These are phyloP conservation scores for Pyrenophora teres DNA, from an alignment of 2,329 filamentous ascomycete species.

Conservation along the genomic window DNA sequence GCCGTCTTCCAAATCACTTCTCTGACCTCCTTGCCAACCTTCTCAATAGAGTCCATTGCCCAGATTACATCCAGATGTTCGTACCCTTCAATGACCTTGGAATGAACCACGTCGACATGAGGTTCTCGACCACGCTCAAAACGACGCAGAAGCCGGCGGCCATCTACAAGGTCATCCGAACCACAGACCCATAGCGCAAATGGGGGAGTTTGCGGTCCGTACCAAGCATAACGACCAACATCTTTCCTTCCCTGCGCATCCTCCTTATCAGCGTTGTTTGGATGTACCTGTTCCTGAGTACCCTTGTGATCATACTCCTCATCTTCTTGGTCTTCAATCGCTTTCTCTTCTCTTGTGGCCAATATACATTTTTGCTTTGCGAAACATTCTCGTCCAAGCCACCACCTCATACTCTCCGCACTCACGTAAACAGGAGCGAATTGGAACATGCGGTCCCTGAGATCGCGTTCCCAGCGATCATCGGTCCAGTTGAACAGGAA, in stretches of 20 bases:
- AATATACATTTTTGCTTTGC: slow-evolving; percentile 85
- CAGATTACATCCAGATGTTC: slow-evolving; percentile 95
- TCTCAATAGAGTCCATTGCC: slow-evolving; percentile 85
- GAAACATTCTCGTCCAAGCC: slow-evolving; percentile 87
- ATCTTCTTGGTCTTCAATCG: slow-evolving; percentile 61
- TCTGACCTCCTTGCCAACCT: slow-evolving; percentile 79
- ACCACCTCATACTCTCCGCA: slow-evolving; percentile 92
- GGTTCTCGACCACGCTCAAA: slow-evolving; percentile 81
- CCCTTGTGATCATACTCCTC: slow-evolving; percentile 37
- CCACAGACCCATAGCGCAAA: slow-evolving; percentile 89
- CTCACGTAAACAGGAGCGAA: slow-evolving; percentile 91
- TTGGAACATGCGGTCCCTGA: slow-evolving; percentile 84
- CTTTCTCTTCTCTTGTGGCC: slow-evolving; percentile 73
- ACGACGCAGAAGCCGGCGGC: slow-evolving; percentile 71
- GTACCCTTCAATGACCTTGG: slow-evolving; percentile 78
- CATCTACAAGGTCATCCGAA: slow-evolving; percentile 83
- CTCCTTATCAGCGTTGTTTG: slow-evolving; percentile 20
- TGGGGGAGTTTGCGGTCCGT: slow-evolving; percentile 75
- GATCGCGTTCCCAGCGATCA: slow-evolving; percentile 76
- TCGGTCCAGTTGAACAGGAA: slow-evolving; percentile 92
- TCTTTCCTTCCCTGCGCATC: slow-evolving; percentile 48
- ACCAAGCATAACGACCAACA: slow-evolving; percentile 69
- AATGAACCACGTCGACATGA: slow-evolving; percentile 77
- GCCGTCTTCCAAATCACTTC: slow-evolving; percentile 84
- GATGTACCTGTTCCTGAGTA: slow-evolving; percentile 1